Base-by-base conservation (phyloP, 1,284 basidiomycete species). In the Ustilago trichophora region DNA sequence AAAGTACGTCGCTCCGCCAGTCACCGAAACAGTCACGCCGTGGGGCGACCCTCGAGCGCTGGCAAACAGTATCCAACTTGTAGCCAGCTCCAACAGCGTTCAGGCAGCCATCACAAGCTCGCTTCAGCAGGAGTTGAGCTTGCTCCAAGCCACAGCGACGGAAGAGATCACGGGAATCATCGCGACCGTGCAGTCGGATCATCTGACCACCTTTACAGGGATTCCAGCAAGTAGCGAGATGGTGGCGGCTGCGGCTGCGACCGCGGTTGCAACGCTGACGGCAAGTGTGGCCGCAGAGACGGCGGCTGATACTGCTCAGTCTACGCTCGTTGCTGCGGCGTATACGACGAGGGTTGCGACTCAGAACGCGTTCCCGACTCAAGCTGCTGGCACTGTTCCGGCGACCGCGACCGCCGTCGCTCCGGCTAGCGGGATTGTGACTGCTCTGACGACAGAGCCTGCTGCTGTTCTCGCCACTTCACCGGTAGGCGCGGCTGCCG, bases 31-130 rank as follows among this genome's bases (percentile, higher is more conserved):
- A 4, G 33, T 33, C 32, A 50, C 21, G 12, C 54, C 68, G 2
- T 71, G 68, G 68, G 68, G 68, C 3, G 68, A 71, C 34, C 63
- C 68, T 11, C 40, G 68, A 25, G 29, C 53, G 11, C 46, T 71
- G 7, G 68, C 68, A 13, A 34, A 50, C 19, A 66, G 63, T 34
- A 71, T 71, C 16, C 48, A 71, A 48, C 32, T 53, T 4, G 24
- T 57, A 11, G 68, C 68, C 24, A 69, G 66, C 48, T 55, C 54
- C 9, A 69, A 69, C 45, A 69, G 66, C 55, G 66, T 69, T 3
- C 27, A 47, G 18, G 36, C 25, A 15, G 19, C 60, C 15, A 56
- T 69, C 32, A 48, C 55, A 0, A 69, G 60, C 54, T 68, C 65
- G 27, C 15, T 68, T 35, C 50, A 54, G 44, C 32, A 15, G 6